A percentile compares a stretch with the other conserved stretches of the same genome.
These are phyloP conservation scores for Pleurotus tuoliensis DNA, from an alignment of 768 basidiomycete species.

Conservation along the genomic window DNA sequence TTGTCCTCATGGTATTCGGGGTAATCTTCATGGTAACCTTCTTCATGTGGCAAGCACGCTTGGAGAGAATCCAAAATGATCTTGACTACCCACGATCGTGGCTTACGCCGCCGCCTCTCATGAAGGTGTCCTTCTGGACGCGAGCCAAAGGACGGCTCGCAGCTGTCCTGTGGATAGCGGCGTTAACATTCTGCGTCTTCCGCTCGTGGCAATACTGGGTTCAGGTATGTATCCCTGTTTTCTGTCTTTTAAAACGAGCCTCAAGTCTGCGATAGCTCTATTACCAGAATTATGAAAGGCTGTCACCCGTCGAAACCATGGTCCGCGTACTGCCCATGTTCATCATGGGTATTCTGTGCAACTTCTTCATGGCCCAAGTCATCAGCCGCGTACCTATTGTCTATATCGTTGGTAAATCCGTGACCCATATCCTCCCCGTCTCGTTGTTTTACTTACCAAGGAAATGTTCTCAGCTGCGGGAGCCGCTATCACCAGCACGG, in stretches of 20 bases:
- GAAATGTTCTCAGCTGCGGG: slow-evolving; percentile 20
- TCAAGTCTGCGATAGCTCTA: slow-evolving; percentile 36
- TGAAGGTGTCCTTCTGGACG: slow-evolving; percentile 60
- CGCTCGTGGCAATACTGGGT: slow-evolving; percentile 43
- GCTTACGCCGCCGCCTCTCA: slow-evolving; percentile 54
- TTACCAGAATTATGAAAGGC: slow-evolving; percentile 48
- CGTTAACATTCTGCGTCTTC: slow-evolving; percentile 61
- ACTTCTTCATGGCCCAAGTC: slow-evolving; percentile 47
- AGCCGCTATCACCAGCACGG: slow-evolving; percentile 42
- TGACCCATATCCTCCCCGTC: background rate
- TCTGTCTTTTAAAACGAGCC: background rate
- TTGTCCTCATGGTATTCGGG: slow-evolving; percentile 62
- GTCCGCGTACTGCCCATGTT: slow-evolving; percentile 55
- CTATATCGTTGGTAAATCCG: slow-evolving; percentile 39
- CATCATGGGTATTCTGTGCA: slow-evolving; percentile 46
- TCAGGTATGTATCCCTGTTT: slow-evolving; percentile 11
- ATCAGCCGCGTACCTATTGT: slow-evolving; percentile 41
- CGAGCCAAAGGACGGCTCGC: slow-evolving; percentile 61
- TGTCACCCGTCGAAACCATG: slow-evolving; percentile 48
- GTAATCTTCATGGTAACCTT: slow-evolving; percentile 54
- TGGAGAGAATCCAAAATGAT: slow-evolving; percentile 40
- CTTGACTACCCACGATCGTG: slow-evolving; percentile 16
- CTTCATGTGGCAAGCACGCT: slow-evolving; percentile 59
- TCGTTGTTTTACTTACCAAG: background rate
- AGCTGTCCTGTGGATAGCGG: slow-evolving; percentile 59